Percentiles rank a stretch among this genome's conserved stretches.
Conservation (phyloP, 2,329 filamentous ascomycete species). For the Cladorrhinum sp. region DNA sequence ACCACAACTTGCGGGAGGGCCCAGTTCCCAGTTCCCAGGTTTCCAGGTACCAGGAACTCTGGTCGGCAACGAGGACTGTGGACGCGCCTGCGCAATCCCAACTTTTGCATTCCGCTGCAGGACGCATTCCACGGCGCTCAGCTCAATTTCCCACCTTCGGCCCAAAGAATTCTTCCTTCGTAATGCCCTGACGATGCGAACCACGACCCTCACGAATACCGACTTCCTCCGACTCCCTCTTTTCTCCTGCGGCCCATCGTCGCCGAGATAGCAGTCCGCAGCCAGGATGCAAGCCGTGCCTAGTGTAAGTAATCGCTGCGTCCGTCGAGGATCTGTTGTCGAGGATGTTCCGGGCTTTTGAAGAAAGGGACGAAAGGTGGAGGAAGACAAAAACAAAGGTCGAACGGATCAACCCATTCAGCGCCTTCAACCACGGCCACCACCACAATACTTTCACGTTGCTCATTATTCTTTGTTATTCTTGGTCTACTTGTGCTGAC, state of each 20-base stretch:
- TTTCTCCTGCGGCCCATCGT: conserved; percentile 31
- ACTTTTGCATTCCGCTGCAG: background rate
- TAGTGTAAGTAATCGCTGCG: conserved; percentile 41
- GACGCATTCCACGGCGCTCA: conserved; percentile 22
- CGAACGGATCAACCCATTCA: background rate
- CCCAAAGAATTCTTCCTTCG: conserved; percentile 13
- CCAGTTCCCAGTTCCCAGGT: background rate
- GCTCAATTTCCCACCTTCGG: conserved; percentile 13
- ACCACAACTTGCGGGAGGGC: too few species aligned
- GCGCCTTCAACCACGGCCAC: background rate
- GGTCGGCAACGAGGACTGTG: conserved; percentile 1
- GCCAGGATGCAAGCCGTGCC: conserved; percentile 40
- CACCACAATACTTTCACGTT: conserved; percentile 1
- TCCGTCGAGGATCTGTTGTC: background rate
- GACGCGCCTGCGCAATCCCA: conserved; percentile 24
- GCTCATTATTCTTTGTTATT: background rate
- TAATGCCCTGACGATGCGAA: conserved; percentile 41
- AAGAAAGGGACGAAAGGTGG: background rate
- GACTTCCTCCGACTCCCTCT: conserved; percentile 32
- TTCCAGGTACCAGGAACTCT: background rate
- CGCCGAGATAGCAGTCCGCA: conserved; percentile 31
- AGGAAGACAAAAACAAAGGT: conserved; percentile 5
- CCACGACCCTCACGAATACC: conserved; percentile 32
- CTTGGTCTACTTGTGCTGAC: conserved; percentile 14
- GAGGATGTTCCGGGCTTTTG: conserved; percentile 3